Evolutionary conservation across 805 yeast species (phyloP).

Genomic region (Metschnikowia amazonensis): DNA sequence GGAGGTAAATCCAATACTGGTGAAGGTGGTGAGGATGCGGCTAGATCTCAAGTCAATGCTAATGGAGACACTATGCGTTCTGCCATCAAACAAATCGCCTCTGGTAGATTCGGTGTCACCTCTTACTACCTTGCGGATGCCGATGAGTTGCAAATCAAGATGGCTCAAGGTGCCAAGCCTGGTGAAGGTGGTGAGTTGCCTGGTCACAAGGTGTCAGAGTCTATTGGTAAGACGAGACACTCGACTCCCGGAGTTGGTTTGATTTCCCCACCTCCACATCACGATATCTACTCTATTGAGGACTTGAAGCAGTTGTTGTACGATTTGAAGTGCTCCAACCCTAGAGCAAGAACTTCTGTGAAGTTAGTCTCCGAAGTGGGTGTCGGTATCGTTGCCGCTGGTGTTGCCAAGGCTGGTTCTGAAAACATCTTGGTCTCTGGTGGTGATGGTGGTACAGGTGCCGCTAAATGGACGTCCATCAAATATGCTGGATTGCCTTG

Average conservation of each 20-base stretch:
- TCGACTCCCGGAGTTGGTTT: slow-evolving; percentile 96
- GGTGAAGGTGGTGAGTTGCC: slow-evolving; percentile 99
- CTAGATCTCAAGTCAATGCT: slow-evolving; percentile 70
- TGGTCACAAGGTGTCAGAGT: slow-evolving; percentile 83
- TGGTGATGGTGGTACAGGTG: slow-evolving; percentile 99
- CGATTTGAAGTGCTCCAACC: slow-evolving; percentile 94
- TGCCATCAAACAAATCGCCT: slow-evolving; percentile 96
- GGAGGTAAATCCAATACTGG: slow-evolving; percentile 99
- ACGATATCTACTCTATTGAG: slow-evolving; percentile 96
- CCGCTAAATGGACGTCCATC: slow-evolving; percentile 95
- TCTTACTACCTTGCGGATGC: slow-evolving; percentile 93
- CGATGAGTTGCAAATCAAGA: slow-evolving; percentile 94
- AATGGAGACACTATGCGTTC: slow-evolving; percentile 98
- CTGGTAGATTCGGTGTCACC: slow-evolving; percentile 97
- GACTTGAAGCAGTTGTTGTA: slow-evolving; percentile 95
- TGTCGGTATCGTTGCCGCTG: slow-evolving; percentile 98
- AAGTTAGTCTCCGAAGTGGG: slow-evolving; percentile 97
- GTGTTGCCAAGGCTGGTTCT: slow-evolving; percentile 98
- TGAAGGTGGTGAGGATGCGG: slow-evolving; percentile 99
- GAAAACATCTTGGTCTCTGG: slow-evolving; percentile 95
- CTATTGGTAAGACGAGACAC: slow-evolving; percentile 92
- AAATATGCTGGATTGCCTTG: slow-evolving; percentile 97
- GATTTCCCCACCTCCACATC: slow-evolving; percentile 98
- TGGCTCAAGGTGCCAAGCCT: slow-evolving; percentile 99
- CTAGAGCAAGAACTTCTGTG: slow-evolving; percentile 94